Conservation (phyloP, 1,284 basidiomycete genomes). For the Sporisorium reilianum region DNA sequence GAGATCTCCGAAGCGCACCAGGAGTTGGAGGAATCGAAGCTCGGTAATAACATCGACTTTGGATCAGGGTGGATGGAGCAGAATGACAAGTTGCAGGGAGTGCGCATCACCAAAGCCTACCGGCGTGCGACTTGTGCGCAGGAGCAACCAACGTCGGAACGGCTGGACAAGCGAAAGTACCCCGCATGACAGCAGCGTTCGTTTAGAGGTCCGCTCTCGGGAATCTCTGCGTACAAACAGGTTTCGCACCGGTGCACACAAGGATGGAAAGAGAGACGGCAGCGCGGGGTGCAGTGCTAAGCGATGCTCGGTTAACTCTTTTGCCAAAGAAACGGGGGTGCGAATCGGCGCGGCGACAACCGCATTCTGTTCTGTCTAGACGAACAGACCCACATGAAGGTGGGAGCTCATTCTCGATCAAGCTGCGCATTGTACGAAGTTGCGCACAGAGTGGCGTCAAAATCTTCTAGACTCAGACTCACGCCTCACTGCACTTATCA, state of each 20-base stretch:
- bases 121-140: neutral
- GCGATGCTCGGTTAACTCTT: neutral
- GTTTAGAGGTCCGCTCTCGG: neutral
- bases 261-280: too few species aligned
- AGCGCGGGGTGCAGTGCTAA: neutral
- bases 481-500: neutral
- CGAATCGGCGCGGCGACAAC: neutral
- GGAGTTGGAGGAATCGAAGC: constrained; percentile 1
- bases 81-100: too few species aligned
- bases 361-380: neutral
- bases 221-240: constrained; percentile 1
- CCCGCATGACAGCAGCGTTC: neutral
- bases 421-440: neutral
- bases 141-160: neutral
- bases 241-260: neutral
- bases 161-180: neutral
- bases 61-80: too few species aligned
- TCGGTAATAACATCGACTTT: neutral
- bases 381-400: neutral
- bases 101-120: too few species aligned
- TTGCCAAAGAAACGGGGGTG: neutral
- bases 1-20: constrained; percentile 6
- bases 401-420: neutral
- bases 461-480: neutral
- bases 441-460: neutral